phyloP scores from a whole-genome alignment of 805 yeast species.

The Zygosaccharomyces gambellarensis region DNA sequence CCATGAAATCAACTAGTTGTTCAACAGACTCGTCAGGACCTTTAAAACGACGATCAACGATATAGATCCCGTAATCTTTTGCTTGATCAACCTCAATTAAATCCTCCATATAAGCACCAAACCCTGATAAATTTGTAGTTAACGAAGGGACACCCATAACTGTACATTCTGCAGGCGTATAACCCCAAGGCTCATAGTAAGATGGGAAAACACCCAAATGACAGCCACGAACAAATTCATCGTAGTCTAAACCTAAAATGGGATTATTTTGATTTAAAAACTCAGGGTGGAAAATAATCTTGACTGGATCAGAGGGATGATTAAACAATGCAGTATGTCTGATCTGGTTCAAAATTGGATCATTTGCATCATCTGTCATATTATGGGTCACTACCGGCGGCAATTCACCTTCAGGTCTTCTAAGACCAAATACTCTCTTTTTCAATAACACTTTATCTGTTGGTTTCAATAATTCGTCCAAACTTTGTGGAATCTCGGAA shows the following conservation, averaged over 20 bases:
- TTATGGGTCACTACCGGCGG: constrained; percentile 98
- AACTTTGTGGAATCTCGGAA: constrained; percentile 64
- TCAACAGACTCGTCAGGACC: constrained; percentile 89
- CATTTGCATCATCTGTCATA: constrained; percentile 87
- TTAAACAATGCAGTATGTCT: constrained; percentile 89
- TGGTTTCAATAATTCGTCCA: constrained; percentile 79
- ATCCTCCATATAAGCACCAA: constrained; percentile 98
- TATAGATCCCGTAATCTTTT: constrained; percentile 92
- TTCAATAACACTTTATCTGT: constrained; percentile 85
- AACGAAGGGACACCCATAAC: constrained; percentile 99
- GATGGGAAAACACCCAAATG: constrained; percentile 98
- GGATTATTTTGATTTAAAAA: constrained; percentile 93
- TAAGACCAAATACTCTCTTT: constrained; percentile 88
- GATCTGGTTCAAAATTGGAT: constrained; percentile 87
- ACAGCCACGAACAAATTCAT: constrained; percentile 96
- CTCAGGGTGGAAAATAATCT: constrained; percentile 96
- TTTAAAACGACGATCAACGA: constrained; percentile 90
- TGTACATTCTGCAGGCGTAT: constrained; percentile 98
- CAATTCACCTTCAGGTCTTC: constrained; percentile 61
- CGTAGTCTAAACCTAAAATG: constrained; percentile 86
- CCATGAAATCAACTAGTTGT: constrained; percentile 86
- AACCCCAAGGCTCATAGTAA: constrained; percentile 99
- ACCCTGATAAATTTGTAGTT: constrained; percentile 92
- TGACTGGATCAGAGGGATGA: constrained; percentile 83
- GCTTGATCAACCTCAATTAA: constrained; percentile 76